Percentiles rank a stretch among this genome's conserved stretches.
Conservation (phyloP, 1,284 basidiomycete species). For the Rhodotorula sp. region DNA sequence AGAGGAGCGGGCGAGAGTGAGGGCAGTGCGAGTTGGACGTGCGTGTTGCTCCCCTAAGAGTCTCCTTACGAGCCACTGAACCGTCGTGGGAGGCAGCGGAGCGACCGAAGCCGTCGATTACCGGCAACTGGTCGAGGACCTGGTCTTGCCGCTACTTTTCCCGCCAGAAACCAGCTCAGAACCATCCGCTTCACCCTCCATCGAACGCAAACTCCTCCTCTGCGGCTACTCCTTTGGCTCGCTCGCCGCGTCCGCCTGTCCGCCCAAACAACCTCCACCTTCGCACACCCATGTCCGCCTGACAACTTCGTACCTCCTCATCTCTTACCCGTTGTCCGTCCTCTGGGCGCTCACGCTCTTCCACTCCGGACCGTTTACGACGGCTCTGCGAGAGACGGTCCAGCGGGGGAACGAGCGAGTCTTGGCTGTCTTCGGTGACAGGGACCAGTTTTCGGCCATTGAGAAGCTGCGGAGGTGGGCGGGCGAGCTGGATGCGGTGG, state of each 20-base stretch:
- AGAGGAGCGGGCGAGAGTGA: slow-evolving; percentile 69
- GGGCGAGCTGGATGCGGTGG: slow-evolving; percentile 49
- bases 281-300: slow-evolving; percentile 39
- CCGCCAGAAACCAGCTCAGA: slow-evolving; percentile 50
- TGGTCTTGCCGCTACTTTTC: slow-evolving; percentile 51
- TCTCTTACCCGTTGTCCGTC: slow-evolving; percentile 73
- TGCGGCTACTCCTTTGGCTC: slow-evolving; percentile 66
- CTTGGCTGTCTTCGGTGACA: slow-evolving; percentile 66
- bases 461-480: slow-evolving; percentile 62
- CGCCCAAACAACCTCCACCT: slow-evolving; percentile 46
- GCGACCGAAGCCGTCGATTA: slow-evolving; percentile 66
- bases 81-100: slow-evolving; percentile 53
- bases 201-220: slow-evolving; percentile 53
- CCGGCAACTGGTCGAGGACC: slow-evolving; percentile 61
- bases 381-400: slow-evolving; percentile 57
- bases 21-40: slow-evolving; percentile 63
- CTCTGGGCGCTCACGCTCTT: slow-evolving; percentile 65
- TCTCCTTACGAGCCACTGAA: too few relatives aligned
- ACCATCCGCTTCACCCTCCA: slow-evolving; percentile 50
- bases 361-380: slow-evolving; percentile 57
- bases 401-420: slow-evolving; percentile 50
- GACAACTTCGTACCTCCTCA: slow-evolving; percentile 63
- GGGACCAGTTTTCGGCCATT: slow-evolving; percentile 67
- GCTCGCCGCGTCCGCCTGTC: slow-evolving; percentile 65
- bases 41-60: neutral